Percentiles rank a stretch among this genome's conserved stretches.
phyloP scores from a whole-genome alignment of 2,329 filamentous ascomycete genomes.

The Geosmithia flava region DNA sequence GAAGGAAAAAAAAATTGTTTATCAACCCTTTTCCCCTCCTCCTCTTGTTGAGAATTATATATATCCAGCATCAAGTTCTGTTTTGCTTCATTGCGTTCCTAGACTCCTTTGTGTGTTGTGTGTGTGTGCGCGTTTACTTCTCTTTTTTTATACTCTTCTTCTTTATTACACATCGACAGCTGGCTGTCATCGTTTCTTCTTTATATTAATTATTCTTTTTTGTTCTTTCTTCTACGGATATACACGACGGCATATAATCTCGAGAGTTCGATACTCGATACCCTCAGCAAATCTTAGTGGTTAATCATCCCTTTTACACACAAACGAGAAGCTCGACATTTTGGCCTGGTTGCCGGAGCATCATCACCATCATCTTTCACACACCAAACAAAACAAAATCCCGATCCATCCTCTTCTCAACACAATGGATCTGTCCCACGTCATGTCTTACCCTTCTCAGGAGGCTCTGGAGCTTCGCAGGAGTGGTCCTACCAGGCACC shows the following conservation, averaged over 20 bases:
- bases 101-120: background rate
- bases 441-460: slow-evolving; percentile 35
- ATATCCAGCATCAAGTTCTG: background rate
- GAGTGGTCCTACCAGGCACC: slow-evolving; percentile 49
- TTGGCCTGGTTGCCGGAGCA: background rate
- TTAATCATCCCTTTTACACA: background rate
- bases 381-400: background rate
- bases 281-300: background rate
- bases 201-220: background rate
- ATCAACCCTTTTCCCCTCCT: background rate
- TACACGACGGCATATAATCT: background rate
- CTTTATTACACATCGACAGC: background rate
- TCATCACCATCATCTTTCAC: background rate
- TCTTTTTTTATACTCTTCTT: background rate
- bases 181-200: background rate
- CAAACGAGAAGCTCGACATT: background rate
- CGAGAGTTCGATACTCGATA: background rate
- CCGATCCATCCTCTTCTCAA: slow-evolving; percentile 31
- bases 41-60: background rate
- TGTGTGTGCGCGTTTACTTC: background rate
- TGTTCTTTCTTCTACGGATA: background rate
- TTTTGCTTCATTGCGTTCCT: background rate
- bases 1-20: too few relatives aligned
- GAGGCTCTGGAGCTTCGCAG: slow-evolving; percentile 46
- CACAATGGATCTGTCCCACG: slow-evolving; percentile 28